Evolutionary conservation across 129 eudicot genomes (phyloP).

Genomic region (Flaveria sonorensis): DNA sequence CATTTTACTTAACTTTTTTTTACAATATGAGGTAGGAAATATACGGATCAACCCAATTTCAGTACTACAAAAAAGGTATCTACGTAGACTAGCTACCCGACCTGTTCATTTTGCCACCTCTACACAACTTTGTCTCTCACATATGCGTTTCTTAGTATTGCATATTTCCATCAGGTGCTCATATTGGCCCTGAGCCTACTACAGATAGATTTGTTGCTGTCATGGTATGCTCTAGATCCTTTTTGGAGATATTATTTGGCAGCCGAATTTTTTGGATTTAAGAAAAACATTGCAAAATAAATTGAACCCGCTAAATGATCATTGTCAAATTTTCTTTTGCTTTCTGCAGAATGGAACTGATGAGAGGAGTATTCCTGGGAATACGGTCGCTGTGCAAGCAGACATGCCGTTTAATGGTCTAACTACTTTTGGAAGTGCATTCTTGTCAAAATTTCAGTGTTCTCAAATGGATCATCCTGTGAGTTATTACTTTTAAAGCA

Average conservation of each 20-base stretch:
- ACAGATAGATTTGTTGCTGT: slow-evolving; percentile 94
- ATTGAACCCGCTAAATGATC: neutral
- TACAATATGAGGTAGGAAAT: neutral
- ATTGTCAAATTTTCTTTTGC: neutral
- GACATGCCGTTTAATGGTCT: slow-evolving; percentile 96
- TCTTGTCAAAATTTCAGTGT: slow-evolving; percentile 93
- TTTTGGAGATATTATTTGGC: neutral
- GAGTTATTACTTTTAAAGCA: slow-evolving; percentile 40
- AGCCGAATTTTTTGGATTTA: neutral
- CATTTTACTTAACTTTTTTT: neutral
- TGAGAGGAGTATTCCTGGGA: slow-evolving; percentile 94
- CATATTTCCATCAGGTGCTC: slow-evolving; percentile 64
- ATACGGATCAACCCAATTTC: neutral
- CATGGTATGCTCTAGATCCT: slow-evolving; percentile 54
- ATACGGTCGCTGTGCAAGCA: slow-evolving; percentile 89
- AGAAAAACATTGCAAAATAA: neutral
- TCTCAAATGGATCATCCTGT: slow-evolving; percentile 97
- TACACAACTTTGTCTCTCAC: slow-evolving; percentile 13
- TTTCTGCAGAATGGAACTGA: slow-evolving; percentile 76
- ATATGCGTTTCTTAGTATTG: neutral
- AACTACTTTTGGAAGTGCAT: slow-evolving; percentile 77
- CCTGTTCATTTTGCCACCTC: neutral
- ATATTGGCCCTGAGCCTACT: slow-evolving; percentile 98
- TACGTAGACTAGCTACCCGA: neutral
- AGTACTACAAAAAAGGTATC: neutral